phyloP scores from a whole-genome alignment of 148 eudicot species.

The Limonium bicolor region DNA sequence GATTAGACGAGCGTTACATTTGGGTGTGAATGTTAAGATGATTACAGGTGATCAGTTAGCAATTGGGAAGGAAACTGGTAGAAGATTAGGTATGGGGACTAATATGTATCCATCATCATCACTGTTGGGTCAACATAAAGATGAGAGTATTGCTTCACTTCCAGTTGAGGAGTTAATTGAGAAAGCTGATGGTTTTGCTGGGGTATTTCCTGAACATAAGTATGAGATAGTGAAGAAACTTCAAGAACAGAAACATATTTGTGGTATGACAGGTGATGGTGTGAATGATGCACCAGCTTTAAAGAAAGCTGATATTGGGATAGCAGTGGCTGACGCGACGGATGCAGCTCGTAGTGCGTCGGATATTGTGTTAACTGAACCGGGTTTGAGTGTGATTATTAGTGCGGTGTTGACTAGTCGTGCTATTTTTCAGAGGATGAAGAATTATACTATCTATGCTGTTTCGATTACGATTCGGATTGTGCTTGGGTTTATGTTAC shows the following conservation, averaged over 20 bases:
- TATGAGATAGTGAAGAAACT: conserved; percentile 21
- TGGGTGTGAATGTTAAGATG: conserved; percentile 37
- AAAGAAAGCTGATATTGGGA: conserved; percentile 23
- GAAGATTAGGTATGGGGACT: conserved; percentile 38
- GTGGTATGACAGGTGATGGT: conserved; percentile 35
- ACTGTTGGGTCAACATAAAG: conserved; percentile 20
- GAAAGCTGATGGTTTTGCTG: conserved; percentile 35
- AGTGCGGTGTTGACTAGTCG: conserved; percentile 22
- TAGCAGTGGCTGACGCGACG: conserved; percentile 28
- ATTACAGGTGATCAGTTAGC: conserved; percentile 39
- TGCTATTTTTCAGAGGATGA: conserved; percentile 16
- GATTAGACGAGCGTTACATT: conserved; percentile 22
- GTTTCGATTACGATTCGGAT: conserved; percentile 37
- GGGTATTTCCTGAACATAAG: conserved; percentile 34
- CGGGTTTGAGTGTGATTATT: conserved; percentile 23
- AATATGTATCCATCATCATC: conserved; percentile 30
- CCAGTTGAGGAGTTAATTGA: conserved; percentile 29
- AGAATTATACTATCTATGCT: conserved; percentile 21
- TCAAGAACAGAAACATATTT: conserved; percentile 19
- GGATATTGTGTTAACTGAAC: conserved; percentile 24
- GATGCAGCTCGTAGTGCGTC: conserved; percentile 31
- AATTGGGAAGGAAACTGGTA: conserved; percentile 29
- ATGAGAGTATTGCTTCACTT: conserved; percentile 15
- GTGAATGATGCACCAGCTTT: conserved; percentile 30
- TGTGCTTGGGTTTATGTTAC: conserved; percentile 28